A percentile compares a stretch with the other conserved stretches of the same genome.
These are phyloP conservation scores for Penicillium salamii DNA, from an alignment of 495 filamentous ascomycete species.

Conservation along the genomic window DNA sequence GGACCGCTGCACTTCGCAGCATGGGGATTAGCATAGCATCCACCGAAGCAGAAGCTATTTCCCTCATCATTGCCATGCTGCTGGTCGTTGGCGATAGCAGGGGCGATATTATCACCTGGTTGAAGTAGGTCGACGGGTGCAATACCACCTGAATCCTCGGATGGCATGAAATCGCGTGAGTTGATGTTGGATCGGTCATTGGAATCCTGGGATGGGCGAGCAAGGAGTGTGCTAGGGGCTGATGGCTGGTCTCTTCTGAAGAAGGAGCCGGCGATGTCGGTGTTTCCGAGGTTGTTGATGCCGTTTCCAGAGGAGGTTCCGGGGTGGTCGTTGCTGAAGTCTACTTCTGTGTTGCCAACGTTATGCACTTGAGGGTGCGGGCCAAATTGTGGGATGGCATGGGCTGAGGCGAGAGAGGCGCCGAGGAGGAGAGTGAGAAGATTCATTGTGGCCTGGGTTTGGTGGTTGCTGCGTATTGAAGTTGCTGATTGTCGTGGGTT, in stretches of 20 bases:
- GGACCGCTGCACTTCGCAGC: slow-evolving; percentile 20
- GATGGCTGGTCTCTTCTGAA: no score
- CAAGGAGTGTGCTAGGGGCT: no score
- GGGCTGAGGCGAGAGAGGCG: slow-evolving; percentile 4
- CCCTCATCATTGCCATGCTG: slow-evolving; percentile 21
- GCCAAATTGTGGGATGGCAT: not conserved
- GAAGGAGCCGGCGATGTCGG: no score
- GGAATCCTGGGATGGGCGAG: no score
- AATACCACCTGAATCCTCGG: not conserved
- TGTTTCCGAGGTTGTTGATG: no score
- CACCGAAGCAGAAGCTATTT: slow-evolving; percentile 26
- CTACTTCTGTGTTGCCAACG: no score
- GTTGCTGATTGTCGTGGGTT: not conserved
- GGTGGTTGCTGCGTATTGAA: not conserved
- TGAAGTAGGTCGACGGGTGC: slow-evolving; percentile 14
- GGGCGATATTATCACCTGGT: slow-evolving; percentile 17
- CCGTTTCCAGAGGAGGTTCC: no score
- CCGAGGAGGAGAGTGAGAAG: slow-evolving; percentile 12
- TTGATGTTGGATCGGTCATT: no score
- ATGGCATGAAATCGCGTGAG: no score
- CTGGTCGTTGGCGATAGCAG: not conserved
- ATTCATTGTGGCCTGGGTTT: slow-evolving; percentile 8
- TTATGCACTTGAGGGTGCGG: not conserved
- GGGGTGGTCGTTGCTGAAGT: no score
- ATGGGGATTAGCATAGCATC: slow-evolving; percentile 13